Evolutionary conservation across 2,329 filamentous ascomycete species (phyloP).

Genomic region (Fusarium sp.): DNA sequence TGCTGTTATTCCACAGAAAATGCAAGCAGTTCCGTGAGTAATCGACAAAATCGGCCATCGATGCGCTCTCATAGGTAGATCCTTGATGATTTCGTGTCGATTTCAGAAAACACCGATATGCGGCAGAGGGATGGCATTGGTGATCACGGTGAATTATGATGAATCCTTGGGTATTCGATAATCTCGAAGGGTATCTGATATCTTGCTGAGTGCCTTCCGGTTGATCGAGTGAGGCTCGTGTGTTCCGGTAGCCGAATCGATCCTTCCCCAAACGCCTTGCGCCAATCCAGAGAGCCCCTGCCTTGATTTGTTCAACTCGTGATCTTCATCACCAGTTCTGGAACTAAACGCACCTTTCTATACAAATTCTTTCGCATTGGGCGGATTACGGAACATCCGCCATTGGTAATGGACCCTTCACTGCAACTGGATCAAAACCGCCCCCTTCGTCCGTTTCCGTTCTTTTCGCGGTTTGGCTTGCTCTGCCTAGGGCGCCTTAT

Average conservation of each 20-base stretch:
- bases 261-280: not conserved
- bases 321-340: not conserved
- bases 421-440: not conserved
- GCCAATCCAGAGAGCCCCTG: not conserved
- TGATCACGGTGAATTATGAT: not conserved
- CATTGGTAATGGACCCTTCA: not conserved
- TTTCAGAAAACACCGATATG: not conserved
- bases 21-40: not conserved
- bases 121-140: not conserved
- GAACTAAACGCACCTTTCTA: not conserved
- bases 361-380: not conserved
- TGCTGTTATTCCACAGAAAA: not conserved
- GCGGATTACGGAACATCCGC: not conserved
- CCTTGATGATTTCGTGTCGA: not conserved
- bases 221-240: not conserved
- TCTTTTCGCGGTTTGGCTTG: not conserved
- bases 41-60: not conserved
- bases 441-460: not conserved
- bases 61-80: not conserved
- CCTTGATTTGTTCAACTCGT: not conserved
- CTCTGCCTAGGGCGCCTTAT: conserved; percentile 66
- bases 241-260: not conserved
- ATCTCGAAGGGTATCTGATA: conserved; percentile 8
- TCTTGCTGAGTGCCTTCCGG: not conserved
- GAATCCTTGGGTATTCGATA: conserved; percentile 1